Evolutionary conservation across 176 grass and related monocot genomes (phyloP).

Genomic region (Eragrostis nindensis): DNA sequence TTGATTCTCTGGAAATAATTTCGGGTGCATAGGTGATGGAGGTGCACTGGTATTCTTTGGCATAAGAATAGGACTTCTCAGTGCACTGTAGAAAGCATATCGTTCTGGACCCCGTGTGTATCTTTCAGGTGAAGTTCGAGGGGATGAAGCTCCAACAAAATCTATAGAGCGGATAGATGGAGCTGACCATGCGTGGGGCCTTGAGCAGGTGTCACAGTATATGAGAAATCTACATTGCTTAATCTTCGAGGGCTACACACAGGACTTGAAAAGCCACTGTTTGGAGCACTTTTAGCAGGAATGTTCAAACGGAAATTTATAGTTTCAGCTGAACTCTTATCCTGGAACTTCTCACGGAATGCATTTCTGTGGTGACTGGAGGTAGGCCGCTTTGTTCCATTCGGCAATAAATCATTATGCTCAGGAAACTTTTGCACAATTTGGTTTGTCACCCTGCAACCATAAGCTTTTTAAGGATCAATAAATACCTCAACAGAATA

Average conservation of each 20-base stretch:
- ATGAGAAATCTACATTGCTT: constrained; percentile 60
- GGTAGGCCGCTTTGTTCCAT: constrained; percentile 31
- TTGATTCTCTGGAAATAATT: constrained; percentile 53
- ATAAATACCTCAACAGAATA: constrained; percentile 17
- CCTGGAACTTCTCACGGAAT: constrained; percentile 53
- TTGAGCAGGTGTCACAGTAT: constrained; percentile 32
- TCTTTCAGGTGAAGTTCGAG: constrained; percentile 61
- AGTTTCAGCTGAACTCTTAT: constrained; percentile 59
- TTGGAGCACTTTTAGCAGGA: constrained; percentile 83
- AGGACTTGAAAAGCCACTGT: constrained; percentile 77
- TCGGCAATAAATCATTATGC: constrained; percentile 38
- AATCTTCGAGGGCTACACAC: constrained; percentile 70
- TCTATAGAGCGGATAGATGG: constrained; percentile 50
- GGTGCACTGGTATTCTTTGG: constrained; percentile 76
- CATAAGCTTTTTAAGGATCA: constrained; percentile 33
- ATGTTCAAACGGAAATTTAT: constrained; percentile 71
- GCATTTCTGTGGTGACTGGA: constrained; percentile 50
- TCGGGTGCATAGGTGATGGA: constrained; percentile 77
- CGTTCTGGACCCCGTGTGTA: constrained; percentile 55
- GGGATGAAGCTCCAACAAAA: constrained; percentile 50
- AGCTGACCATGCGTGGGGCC: constrained; percentile 56
- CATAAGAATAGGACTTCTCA: constrained; percentile 51
- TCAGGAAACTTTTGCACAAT: constrained; percentile 56
- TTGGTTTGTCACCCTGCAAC: constrained; percentile 55
- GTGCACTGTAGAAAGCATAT: constrained; percentile 49